Conservation (phyloP, 257 asterid species). For the Primulina tabacum region DNA sequence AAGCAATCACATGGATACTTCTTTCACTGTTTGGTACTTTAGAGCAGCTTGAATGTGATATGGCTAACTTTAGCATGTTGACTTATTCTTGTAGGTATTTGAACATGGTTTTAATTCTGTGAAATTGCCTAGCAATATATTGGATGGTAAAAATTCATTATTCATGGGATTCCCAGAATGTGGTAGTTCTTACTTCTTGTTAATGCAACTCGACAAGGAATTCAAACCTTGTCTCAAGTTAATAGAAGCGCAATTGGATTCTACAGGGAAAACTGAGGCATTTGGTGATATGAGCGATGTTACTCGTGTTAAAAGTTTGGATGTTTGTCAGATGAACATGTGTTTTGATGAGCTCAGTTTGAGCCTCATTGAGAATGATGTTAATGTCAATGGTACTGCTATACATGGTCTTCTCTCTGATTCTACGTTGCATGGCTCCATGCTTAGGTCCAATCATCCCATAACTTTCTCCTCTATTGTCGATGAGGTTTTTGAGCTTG, state of each 20-base stretch:
- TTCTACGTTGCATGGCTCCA: slow-evolving; percentile 43
- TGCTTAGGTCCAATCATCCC: slow-evolving; percentile 44
- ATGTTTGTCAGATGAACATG: slow-evolving; percentile 72
- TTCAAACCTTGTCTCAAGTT: slow-evolving; percentile 84
- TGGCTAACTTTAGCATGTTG: slow-evolving; percentile 22
- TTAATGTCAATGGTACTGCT: slow-evolving; percentile 41
- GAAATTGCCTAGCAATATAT: slow-evolving; percentile 71
- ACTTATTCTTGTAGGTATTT: slow-evolving; percentile 63
- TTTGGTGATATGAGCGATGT: slow-evolving; percentile 60
- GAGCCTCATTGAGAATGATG: slow-evolving; percentile 64
- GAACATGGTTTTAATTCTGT: slow-evolving; percentile 70
- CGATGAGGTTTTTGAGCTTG: slow-evolving; percentile 93
- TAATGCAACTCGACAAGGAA: slow-evolving; percentile 90
- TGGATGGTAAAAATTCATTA: slow-evolving; percentile 66
- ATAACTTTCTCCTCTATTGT: slow-evolving; percentile 73
- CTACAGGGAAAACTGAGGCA: slow-evolving; percentile 58
- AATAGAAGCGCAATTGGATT: slow-evolving; percentile 71
- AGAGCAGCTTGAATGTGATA: background rate
- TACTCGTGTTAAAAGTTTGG: slow-evolving; percentile 61
- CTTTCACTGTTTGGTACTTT: background rate
- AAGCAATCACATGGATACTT: background rate
- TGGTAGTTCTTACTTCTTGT: slow-evolving; percentile 80
- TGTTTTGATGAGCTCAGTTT: slow-evolving; percentile 77
- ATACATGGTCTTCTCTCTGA: slow-evolving; percentile 50
- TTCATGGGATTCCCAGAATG: slow-evolving; percentile 95